A percentile compares a stretch with the other conserved stretches of the same genome.
Conservation (phyloP, 2,329 filamentous ascomycete species). For the Pyricularia sp. region DNA sequence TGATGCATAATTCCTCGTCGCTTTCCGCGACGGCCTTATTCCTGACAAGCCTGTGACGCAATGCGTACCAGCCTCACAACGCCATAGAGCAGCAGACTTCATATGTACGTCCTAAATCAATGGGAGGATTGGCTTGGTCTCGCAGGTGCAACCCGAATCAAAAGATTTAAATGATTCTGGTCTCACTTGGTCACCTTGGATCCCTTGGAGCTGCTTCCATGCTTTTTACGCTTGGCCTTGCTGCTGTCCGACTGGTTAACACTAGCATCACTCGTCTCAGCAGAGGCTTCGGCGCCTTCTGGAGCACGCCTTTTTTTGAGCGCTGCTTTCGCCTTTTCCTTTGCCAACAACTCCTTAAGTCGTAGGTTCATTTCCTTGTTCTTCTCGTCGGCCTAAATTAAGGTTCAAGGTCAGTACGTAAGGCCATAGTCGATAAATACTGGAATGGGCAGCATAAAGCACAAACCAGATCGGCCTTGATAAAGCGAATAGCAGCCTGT, state of each 20-base stretch:
- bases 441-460: conserved; percentile 3
- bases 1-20: background rate
- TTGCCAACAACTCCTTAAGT: conserved; percentile 42
- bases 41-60: background rate
- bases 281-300: conserved; percentile 5
- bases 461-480: conserved; percentile 65
- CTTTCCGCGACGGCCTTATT: background rate
- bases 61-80: background rate
- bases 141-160: background rate
- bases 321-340: conserved; percentile 39
- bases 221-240: conserved; percentile 4
- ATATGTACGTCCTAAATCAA: background rate
- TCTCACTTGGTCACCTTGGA: background rate
- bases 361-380: conserved; percentile 38
- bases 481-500: conserved; percentile 65
- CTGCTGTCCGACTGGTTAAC: background rate
- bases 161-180: background rate
- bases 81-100: background rate
- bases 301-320: conserved; percentile 26
- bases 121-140: background rate
- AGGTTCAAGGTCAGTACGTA: conserved; percentile 3
- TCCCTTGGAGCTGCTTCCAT: background rate
- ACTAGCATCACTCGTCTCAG: conserved; percentile 1
- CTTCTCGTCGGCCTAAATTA: conserved; percentile 34
- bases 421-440: background rate